Base-by-base conservation (phyloP, 768 basidiomycete genomes). In the Tulasnella sp. region DNA sequence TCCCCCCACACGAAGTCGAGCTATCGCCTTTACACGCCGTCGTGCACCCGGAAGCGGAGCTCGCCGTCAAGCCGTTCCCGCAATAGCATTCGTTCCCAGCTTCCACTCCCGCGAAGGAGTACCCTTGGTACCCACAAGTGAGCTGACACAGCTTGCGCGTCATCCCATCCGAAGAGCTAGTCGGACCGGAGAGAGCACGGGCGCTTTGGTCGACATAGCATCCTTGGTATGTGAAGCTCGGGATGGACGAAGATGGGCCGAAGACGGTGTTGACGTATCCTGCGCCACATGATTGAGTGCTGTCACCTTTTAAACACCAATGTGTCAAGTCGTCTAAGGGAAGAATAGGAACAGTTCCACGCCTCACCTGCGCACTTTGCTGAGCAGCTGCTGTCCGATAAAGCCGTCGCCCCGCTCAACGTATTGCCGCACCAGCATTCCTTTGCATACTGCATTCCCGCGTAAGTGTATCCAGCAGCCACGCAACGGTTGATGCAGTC, bases 391-490 rank as follows among this genome's bases (percentile, higher is more conserved):
- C 44, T 62, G 16, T 35, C 62, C 35, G 26, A 29, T n/a, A 36
- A 8, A 26, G 34, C 26, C 35, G 34, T 5, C 9, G 29, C 34
- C 11, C 69, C 72, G 9, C 1, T 40, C 72, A 74, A 36, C 32
- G 59, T 5, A 34, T n/a, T 69, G 19, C 41, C 73, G 37, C 73
- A 74, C 62, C 62, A 74, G 34, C 72, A 73, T 71, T 73, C 39
- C 29, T 42, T 8, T 5, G 47, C 71, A 42, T 73, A 73, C 63
- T 74, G 74, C 35, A 73, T 62, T 16, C 73, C 73, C 16, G 73
- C 73, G 37, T 34, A 72, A 32, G n/a, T 62, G 32, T 62, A 40
- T 2, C 73, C 62, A 9, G 29, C 19, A 5, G 26, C 12, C 22
- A 37, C n/a, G 42, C 73, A 74, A 41, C 19, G 39, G n/a, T n/a